Evolutionary conservation across 2,329 filamentous ascomycete species (phyloP).

Genomic region (Aspergillus proliferans): DNA sequence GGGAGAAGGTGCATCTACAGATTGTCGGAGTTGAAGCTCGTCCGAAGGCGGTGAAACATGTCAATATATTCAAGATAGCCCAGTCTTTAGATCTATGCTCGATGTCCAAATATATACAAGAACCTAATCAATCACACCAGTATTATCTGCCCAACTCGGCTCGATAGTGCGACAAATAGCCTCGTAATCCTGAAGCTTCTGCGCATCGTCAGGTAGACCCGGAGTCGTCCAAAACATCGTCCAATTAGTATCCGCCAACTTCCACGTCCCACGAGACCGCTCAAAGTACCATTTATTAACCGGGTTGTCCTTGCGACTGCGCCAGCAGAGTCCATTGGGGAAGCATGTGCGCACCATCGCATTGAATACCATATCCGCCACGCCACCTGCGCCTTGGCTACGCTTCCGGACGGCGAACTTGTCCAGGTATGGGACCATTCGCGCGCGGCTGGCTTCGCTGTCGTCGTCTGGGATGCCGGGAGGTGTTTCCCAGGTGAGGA

Average conservation of each 20-base stretch:
- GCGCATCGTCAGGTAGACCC: conserved; percentile 49
- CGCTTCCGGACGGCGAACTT: conserved; percentile 92
- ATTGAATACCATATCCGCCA: conserved; percentile 94
- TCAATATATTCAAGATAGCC: conserved; percentile 3
- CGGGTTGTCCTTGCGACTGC: conserved; percentile 81
- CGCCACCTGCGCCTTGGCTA: conserved; percentile 82
- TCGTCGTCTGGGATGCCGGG: conserved; percentile 51
- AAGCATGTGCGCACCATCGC: conserved; percentile 89
- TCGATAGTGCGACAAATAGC: conserved; percentile 61
- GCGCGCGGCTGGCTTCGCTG: conserved; percentile 47
- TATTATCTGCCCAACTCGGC: conserved; percentile 43
- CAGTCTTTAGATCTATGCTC: neutral
- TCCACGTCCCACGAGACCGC: conserved; percentile 73
- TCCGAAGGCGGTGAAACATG: conserved; percentile 8
- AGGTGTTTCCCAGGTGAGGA: conserved; percentile 89
- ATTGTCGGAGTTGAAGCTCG: neutral
- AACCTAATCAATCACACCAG: conserved; percentile 48
- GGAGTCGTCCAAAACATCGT: conserved; percentile 98
- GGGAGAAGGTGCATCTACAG: neutral
- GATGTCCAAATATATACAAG: neutral
- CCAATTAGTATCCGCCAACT: conserved; percentile 78
- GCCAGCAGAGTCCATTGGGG: conserved; percentile 83
- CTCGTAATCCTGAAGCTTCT: conserved; percentile 63
- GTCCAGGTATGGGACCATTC: conserved; percentile 86
- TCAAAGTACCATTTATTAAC: conserved; percentile 99